Evolutionary conservation across 2,329 filamentous ascomycete species (phyloP).

Genomic region (Coleophoma cylindrospora): DNA sequence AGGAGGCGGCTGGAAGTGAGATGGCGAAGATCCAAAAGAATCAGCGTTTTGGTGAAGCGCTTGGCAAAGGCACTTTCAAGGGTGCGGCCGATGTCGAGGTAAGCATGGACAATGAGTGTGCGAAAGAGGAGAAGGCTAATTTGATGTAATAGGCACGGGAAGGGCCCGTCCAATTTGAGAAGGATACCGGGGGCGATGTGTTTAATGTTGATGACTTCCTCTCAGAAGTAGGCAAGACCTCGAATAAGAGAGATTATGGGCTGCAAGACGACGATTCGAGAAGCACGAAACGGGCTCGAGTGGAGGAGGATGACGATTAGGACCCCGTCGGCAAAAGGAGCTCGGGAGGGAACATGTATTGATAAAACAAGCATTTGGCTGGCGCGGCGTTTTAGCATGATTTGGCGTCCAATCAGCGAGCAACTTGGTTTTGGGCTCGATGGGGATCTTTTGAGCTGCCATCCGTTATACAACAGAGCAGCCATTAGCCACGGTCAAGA

Average conservation of each 20-base stretch:
- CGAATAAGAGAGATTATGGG: conserved; percentile 70
- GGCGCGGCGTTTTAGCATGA: too few relatives aligned
- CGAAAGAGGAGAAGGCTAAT: conserved; percentile 9
- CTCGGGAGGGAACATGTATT: too few relatives aligned
- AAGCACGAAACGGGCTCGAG: conserved; percentile 66
- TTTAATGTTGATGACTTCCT: conserved; percentile 96
- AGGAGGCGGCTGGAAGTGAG: conserved; percentile 73
- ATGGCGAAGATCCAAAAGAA: conserved; percentile 85
- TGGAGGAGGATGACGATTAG: conserved; percentile 62
- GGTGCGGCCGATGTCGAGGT: conserved; percentile 79
- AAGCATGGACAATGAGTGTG: conserved; percentile 26
- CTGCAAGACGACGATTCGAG: conserved; percentile 59
- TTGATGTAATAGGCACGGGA: conserved; percentile 57
- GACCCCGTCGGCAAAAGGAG: too few relatives aligned
- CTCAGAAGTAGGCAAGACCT: conserved; percentile 63
- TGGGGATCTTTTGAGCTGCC: too few relatives aligned
- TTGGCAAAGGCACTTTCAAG: conserved; percentile 89
- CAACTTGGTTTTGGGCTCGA: too few relatives aligned
- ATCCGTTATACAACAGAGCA: too few relatives aligned
- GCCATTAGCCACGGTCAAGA: too few relatives aligned
- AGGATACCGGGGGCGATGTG: conserved; percentile 69
- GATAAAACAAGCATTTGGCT: too few relatives aligned
- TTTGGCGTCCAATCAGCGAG: too few relatives aligned
- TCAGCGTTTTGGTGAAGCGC: conserved; percentile 73
- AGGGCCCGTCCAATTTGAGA: conserved; percentile 95